Evolutionary conservation across 768 basidiomycete genomes (phyloP), one percentile per base, ranked within the genome.

Genomic region (Tulasnella sp.): DNA sequence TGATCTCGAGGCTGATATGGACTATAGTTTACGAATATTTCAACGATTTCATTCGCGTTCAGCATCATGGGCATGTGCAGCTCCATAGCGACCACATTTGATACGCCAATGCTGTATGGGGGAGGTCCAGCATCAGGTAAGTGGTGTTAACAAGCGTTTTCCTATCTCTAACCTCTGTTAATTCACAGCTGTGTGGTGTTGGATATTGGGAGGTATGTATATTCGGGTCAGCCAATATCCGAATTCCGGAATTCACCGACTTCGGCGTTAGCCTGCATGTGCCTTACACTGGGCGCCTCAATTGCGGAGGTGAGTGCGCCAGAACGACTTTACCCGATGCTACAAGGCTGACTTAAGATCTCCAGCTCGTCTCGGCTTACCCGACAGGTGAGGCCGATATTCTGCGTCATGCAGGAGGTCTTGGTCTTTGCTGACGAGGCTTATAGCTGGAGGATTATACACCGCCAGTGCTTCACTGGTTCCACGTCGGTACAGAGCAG

Each of bases 301-400:
- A 68, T 67, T 43, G 68, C 68, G 19, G 68, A 69, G 61, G 65
- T 69, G 41, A 34, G 62, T 62, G 17, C 19, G 2, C 5, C 26
- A 10, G 5, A 9, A 27, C 29, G n/a, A 27, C 38, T 38, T 21
- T 8, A 30, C 27, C 27, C 29, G 19, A 30, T 17, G 51, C 19
- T 30, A 29, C 13, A 43, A n/a, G 42, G 10, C 38, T 41, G 21
- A 3, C 23, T 23, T 21, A 10, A 34, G 8, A 17, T 38, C 5
- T 24, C 19, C 50, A 59, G 58, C 30, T 59, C 9, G 64, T 68
- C 41, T 50, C 44, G 23, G 65, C 61, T 42, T 68, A 62, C 64
- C 68, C 64, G 19, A 67, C 67, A 41, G 58, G 58, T 59, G 32
- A 59, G 58, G 23, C 17, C 9, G 23, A n/a, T 42, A 17, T 17